Base-by-base conservation (phyloP, 192 early-diverging fungal species). In the Backusella tarrabulga region DNA sequence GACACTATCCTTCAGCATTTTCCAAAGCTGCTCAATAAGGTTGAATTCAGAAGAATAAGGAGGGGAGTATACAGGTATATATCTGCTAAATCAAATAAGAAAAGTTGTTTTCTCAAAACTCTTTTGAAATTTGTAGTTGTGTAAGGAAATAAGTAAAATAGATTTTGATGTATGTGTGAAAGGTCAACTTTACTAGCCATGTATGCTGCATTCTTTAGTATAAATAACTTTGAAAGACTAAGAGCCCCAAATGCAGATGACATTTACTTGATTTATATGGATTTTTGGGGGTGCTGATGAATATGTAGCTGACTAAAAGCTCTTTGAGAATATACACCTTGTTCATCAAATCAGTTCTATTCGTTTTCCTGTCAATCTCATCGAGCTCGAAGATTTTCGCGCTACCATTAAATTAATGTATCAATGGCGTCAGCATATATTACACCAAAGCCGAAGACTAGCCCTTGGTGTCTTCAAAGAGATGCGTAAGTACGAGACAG, bases 1-100 rank as follows among this genome's bases (percentile, higher is more conserved):
- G 60, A 29, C 26, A 8, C 60, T 66, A 66, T 32, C 60, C 60
- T 66, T 66, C 60, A 66, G 32, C 4, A 23, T 23, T 66, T 66
- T 66, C 71, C 71, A 78, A 74, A 78, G 40, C 35, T 78, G 71
- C 60, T 78, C 77, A 35, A 78, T 78, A 68, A 66, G 63, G 67
- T 73, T 78, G 52, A 73, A 26, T 41, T 66, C 42, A 52, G 77
- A 54, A 6, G 71, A 78, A 54, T 73, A 73, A 38, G 77, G 60
- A 36, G 36, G 71, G 11, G 68, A 44, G 26, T 50, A 21, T 63
- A 63, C 56, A 63, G n/a, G 56, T 63, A 21, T 21, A 36, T 36
- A 36, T 36, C 35, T 36, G 35, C 35, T 36, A 36, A 36, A 36
- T 36, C 35, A 36, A 36, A 36, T 36, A 36, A 36, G 35, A 36